These are phyloP conservation scores for Hygrocybe coccinea DNA, from an alignment of 768 basidiomycete genomes.

Conservation along the genomic window DNA sequence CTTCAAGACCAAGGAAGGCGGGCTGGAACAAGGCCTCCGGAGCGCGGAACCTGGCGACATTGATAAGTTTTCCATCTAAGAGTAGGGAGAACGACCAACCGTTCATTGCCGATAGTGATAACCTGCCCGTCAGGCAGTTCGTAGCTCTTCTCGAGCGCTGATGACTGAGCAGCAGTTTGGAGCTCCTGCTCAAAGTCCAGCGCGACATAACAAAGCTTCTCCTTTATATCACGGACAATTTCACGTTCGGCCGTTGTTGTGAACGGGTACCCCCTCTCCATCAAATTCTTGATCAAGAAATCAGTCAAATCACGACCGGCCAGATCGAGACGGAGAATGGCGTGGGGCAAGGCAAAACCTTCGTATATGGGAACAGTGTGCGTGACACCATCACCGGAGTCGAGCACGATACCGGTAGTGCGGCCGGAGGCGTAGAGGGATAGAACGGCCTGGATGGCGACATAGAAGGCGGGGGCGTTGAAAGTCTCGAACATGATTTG, in stretches of 20 bases:
- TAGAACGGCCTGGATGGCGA: slow-evolving; percentile 86
- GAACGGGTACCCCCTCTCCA: slow-evolving; percentile 91
- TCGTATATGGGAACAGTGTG: slow-evolving; percentile 98
- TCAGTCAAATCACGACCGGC: slow-evolving; percentile 91
- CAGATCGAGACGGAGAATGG: slow-evolving; percentile 87
- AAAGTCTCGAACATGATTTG: slow-evolving; percentile 98
- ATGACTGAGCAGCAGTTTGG: slow-evolving; percentile 84
- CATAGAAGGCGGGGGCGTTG: slow-evolving; percentile 90
- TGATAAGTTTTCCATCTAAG: slow-evolving; percentile 53
- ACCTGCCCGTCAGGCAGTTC: slow-evolving; percentile 92
- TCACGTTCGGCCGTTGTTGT: slow-evolving; percentile 90
- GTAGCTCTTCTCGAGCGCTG: slow-evolving; percentile 88
- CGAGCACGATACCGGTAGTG: slow-evolving; percentile 91
- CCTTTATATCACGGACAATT: slow-evolving; percentile 96
- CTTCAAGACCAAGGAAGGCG: slow-evolving; percentile 82
- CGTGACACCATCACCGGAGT: slow-evolving; percentile 94
- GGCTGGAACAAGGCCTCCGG: slow-evolving; percentile 95
- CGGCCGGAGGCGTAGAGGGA: slow-evolving; percentile 92
- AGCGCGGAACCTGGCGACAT: slow-evolving; percentile 71
- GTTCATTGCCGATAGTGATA: slow-evolving; percentile 91
- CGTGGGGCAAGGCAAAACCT: slow-evolving; percentile 87
- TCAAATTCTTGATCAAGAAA: slow-evolving; percentile 75
- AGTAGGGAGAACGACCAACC: slow-evolving; percentile 63
- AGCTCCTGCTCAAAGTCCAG: slow-evolving; percentile 93
- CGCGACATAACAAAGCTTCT: slow-evolving; percentile 94